phyloP scores from a whole-genome alignment of 352 stramenopile genomes.

The Pythium brachiatum region DNA sequence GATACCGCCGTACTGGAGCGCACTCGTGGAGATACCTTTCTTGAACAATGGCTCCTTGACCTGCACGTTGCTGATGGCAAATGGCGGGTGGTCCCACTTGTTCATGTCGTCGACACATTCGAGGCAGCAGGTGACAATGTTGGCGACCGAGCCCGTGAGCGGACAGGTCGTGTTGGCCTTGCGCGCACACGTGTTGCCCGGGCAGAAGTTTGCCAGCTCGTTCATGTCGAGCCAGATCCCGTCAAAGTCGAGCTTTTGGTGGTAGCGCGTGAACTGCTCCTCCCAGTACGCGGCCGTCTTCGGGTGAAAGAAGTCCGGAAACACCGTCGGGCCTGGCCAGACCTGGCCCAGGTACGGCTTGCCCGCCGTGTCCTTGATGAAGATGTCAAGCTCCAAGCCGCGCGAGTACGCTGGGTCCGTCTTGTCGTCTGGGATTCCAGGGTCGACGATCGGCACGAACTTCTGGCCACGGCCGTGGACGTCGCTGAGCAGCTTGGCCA shows the following conservation, averaged over 20 bases:
- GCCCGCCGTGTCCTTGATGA: conserved; percentile 65
- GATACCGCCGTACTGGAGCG: conserved; percentile 47
- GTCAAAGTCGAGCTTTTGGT: conserved; percentile 52
- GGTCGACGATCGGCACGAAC: conserved; percentile 81
- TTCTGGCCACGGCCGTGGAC: conserved; percentile 53
- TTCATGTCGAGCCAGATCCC: conserved; percentile 90
- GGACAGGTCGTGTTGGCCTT: too few relatives aligned
- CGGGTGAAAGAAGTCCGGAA: conserved; percentile 83
- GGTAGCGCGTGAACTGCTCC: conserved; percentile 52
- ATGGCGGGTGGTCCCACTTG: conserved; percentile 53
- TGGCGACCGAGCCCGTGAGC: too few relatives aligned
- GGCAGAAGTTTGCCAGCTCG: conserved; percentile 78
- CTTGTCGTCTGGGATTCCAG: conserved; percentile 61
- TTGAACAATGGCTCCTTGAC: too few relatives aligned
- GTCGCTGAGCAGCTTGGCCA: conserved; percentile 39
- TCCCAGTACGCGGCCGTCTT: conserved; percentile 59
- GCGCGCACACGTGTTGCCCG: conserved; percentile 36
- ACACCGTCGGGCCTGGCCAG: conserved; percentile 77
- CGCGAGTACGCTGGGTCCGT: conserved; percentile 53
- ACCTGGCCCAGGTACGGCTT: conserved; percentile 73
- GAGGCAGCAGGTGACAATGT: conserved; percentile 57
- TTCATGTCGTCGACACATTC: conserved; percentile 39
- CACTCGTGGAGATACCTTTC: conserved; percentile 61
- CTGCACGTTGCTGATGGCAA: conserved; percentile 48
- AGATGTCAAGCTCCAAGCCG: conserved; percentile 62